A percentile compares a stretch with the other conserved stretches of the same genome.
These are phyloP conservation scores for Cladosporium sp. DNA, from an alignment of 2,329 filamentous ascomycete species.

Conservation along the genomic window DNA sequence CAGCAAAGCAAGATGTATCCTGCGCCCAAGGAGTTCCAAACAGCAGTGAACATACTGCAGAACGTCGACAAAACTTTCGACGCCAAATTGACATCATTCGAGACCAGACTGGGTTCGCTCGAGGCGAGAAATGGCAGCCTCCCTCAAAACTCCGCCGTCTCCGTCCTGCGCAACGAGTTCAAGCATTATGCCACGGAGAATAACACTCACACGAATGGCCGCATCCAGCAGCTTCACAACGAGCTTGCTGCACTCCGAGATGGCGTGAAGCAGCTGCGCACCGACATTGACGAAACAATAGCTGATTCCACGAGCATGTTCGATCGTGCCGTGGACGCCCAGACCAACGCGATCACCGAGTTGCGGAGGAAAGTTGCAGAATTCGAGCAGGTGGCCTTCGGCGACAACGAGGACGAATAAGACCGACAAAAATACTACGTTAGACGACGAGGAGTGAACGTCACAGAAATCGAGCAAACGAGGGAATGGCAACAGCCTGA, in stretches of 20 bases:
- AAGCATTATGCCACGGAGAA: background rate
- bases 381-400: background rate
- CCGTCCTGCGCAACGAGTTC: background rate
- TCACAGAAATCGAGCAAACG: background rate
- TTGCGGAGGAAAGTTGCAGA: background rate
- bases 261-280: background rate
- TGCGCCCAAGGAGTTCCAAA: constrained; percentile 21
- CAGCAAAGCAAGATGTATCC: constrained; percentile 29
- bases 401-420: background rate
- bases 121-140: background rate
- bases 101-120: background rate
- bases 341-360: background rate
- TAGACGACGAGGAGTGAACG: background rate
- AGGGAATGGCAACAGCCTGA: background rate
- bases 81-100: background rate
- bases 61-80: background rate
- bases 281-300: background rate
- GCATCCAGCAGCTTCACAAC: background rate
- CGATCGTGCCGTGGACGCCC: background rate
- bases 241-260: background rate
- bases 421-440: background rate
- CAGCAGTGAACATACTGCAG: background rate
- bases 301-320: background rate
- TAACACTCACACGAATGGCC: background rate
- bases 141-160: background rate